Evolutionary conservation across 257 asterid genomes (phyloP).

Genomic region (Echium plantagineum): DNA sequence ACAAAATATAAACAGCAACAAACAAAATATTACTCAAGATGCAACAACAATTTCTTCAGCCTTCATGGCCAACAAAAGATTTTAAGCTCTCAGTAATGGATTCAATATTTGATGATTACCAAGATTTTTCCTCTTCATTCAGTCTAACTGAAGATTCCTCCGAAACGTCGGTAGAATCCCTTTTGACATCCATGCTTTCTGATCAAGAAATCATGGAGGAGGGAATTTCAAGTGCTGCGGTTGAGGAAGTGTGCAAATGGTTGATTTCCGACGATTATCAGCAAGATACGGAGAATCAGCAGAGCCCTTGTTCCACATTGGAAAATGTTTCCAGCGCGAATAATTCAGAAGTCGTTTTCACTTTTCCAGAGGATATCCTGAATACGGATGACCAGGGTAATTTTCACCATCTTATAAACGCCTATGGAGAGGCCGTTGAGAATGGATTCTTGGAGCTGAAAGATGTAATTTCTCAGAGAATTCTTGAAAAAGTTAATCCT

Average conservation of each 20-base stretch:
- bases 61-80: not conserved
- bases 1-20: not conserved
- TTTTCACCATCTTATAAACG: conserved; percentile 42
- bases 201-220: not conserved
- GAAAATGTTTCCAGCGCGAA: conserved; percentile 17
- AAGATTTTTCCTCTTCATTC: not conserved
- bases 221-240: not conserved
- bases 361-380: not conserved
- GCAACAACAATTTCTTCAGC: not conserved
- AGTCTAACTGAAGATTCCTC: too few species aligned
- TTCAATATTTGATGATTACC: not conserved
- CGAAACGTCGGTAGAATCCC: not conserved
- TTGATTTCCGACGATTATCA: not conserved
- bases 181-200: not conserved
- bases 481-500: conserved; percentile 32
- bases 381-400: conserved; percentile 27
- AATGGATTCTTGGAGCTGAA: conserved; percentile 41
- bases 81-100: not conserved
- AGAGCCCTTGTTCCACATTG: not conserved
- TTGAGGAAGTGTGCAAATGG: not conserved
- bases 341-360: conserved; percentile 8
- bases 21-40: not conserved
- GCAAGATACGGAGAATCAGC: not conserved
- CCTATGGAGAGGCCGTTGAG: conserved; percentile 53
- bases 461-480: conserved; percentile 31